phyloP scores from a whole-genome alignment of 345 rosid genomes.

The Hypericum androsaemum region DNA sequence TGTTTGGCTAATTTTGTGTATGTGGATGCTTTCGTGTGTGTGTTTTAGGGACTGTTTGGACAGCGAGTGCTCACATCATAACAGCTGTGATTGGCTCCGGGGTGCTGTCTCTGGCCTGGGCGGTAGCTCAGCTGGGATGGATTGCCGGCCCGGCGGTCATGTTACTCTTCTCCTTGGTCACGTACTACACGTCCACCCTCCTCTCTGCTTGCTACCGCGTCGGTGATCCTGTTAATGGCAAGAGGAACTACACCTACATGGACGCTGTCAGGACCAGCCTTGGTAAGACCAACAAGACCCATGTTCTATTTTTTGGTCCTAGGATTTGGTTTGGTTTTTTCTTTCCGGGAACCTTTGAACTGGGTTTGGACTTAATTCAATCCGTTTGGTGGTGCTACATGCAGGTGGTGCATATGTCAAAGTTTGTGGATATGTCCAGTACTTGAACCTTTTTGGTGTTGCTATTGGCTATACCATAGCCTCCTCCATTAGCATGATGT shows the following conservation, averaged over 20 bases:
- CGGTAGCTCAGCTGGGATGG: constrained; percentile 2
- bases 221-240: constrained; percentile 1
- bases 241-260: constrained; percentile 4
- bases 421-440: constrained; percentile 2
- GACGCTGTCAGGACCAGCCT: constrained; percentile 4
- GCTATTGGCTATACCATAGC: constrained; percentile 1
- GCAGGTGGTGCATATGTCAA: not conserved
- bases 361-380: too few species aligned
- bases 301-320: not conserved
- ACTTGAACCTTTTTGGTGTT: not conserved
- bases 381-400: too few species aligned
- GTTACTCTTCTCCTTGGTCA: not conserved
- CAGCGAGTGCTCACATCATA: constrained; percentile 3
- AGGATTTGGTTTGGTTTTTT: too few species aligned
- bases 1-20: not conserved
- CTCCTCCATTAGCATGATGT: constrained; percentile 2
- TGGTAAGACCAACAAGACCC: not conserved
- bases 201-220: not conserved
- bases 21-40: not conserved
- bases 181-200: not conserved
- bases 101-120: constrained; percentile 3
- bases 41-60: not conserved
- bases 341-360: too few species aligned
- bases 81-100: constrained; percentile 1
- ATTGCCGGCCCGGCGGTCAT: constrained; percentile 1